Conservation (phyloP, 1,284 basidiomycete genomes). For the Irpex rosettiformis region DNA sequence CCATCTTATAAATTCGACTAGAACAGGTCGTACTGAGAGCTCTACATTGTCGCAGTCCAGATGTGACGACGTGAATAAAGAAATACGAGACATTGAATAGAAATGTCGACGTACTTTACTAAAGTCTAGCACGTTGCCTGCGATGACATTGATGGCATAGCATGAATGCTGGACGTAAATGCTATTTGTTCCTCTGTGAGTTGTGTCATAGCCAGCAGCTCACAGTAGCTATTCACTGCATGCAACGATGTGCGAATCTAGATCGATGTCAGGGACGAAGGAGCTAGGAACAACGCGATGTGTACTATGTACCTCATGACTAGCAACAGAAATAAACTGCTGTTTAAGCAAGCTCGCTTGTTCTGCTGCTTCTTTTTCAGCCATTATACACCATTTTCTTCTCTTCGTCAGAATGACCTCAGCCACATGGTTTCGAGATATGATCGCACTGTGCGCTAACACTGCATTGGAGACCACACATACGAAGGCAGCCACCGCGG, state of each 20-base stretch:
- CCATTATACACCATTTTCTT: constrained; percentile 29
- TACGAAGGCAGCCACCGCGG: constrained; percentile 24
- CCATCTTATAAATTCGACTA: constrained; percentile 28
- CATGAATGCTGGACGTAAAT: constrained; percentile 31
- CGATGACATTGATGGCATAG: constrained; percentile 31
- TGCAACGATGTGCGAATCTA: constrained; percentile 30
- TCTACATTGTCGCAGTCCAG: constrained; percentile 30
- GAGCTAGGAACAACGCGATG: not conserved
- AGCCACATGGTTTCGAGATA: constrained; percentile 29
- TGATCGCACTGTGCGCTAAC: constrained; percentile 27
- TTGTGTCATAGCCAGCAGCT: constrained; percentile 25
- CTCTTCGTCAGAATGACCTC: constrained; percentile 30
- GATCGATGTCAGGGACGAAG: not conserved
- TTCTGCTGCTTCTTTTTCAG: constrained; percentile 32
- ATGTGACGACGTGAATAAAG: constrained; percentile 11
- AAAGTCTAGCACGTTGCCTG: constrained; percentile 31
- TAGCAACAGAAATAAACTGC: constrained; percentile 31
- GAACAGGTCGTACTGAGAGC: constrained; percentile 27
- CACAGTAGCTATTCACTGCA: constrained; percentile 31
- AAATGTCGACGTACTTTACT: constrained; percentile 23
- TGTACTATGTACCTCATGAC: constrained; percentile 25
- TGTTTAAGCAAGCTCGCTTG: constrained; percentile 31
- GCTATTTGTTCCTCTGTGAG: constrained; percentile 27
- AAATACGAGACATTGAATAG: not conserved
- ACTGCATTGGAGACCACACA: constrained; percentile 29